phyloP scores from a whole-genome alignment of 257 asterid genomes.

The Solanum pinnatisectum region DNA sequence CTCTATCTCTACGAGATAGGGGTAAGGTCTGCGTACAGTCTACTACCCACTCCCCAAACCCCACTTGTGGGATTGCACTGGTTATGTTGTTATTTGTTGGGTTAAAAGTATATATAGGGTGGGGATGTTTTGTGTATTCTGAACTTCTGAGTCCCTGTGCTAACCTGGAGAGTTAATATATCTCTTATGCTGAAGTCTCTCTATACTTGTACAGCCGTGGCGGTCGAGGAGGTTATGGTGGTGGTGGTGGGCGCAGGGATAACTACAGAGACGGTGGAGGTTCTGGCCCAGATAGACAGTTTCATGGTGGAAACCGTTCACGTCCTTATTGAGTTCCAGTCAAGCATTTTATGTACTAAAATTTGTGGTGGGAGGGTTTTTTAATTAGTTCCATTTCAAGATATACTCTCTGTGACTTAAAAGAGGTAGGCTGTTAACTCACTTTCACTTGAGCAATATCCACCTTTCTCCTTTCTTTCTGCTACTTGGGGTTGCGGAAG shows the following conservation, averaged over 20 bases:
- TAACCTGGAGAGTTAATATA: not conserved
- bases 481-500: slow-evolving; percentile 19
- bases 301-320: slow-evolving; percentile 88
- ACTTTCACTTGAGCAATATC: slow-evolving; percentile 27
- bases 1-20: not conserved
- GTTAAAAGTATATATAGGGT: not conserved
- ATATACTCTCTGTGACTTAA: slow-evolving; percentile 58
- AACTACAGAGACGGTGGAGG: slow-evolving; percentile 76
- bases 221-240: slow-evolving; percentile 83
- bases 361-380: slow-evolving; percentile 64
- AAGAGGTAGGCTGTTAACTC: slow-evolving; percentile 81
- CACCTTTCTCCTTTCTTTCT: slow-evolving; percentile 40
- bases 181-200: not conserved
- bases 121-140: not conserved
- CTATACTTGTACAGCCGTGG: slow-evolving; percentile 40
- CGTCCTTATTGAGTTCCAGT: slow-evolving; percentile 69
- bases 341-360: slow-evolving; percentile 54
- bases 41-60: not conserved
- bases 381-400: slow-evolving; percentile 50
- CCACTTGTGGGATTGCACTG: not conserved
- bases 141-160: not conserved
- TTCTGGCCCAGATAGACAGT: slow-evolving; percentile 91
- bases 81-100: not conserved
- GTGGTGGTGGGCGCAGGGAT: slow-evolving; percentile 57
- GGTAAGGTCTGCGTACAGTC: not conserved